A percentile compares a stretch with the other conserved stretches of the same genome.
Evolutionary conservation across 306 rosid species (phyloP).

Genomic region (Rosa rugosa): DNA sequence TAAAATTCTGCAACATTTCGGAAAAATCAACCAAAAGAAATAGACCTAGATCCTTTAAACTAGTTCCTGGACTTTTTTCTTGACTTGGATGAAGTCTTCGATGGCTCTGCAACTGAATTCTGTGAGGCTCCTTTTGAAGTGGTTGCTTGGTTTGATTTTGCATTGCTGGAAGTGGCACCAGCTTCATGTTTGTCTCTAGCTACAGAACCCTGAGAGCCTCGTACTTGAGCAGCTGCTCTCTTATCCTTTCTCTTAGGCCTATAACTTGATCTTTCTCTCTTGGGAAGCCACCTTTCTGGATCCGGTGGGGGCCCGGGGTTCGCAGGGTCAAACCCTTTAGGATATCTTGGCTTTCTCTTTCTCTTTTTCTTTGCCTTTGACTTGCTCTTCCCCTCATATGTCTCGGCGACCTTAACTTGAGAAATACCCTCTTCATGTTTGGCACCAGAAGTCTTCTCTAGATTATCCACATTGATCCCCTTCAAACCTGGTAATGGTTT

Average conservation of each 20-base stretch:
- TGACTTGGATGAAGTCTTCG: constrained; percentile 63
- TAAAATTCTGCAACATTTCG: constrained; percentile 13
- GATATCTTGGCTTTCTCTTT: constrained; percentile 97
- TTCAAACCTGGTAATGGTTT: constrained; percentile 78
- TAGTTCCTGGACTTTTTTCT: constrained; percentile 90
- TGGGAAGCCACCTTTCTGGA: constrained; percentile 99
- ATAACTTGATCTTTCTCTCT: constrained; percentile 86
- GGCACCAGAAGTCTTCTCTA: constrained; percentile 86
- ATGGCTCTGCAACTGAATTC: constrained; percentile 49
- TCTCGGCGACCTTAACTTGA: constrained; percentile 44
- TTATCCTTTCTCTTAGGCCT: constrained; percentile 98
- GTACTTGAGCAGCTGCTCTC: constrained; percentile 96
- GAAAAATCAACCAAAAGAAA: constrained; percentile 18
- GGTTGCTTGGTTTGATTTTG: constrained; percentile 61
- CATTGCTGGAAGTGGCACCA: constrained; percentile 42
- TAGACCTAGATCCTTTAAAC: constrained; percentile 1
- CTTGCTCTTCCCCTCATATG: constrained; percentile 71
- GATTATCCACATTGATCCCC: constrained; percentile 76
- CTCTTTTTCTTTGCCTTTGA: constrained; percentile 85
- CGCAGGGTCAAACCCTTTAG: constrained; percentile 92
- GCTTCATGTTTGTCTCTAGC: constrained; percentile 78
- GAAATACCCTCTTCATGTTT: constrained; percentile 61
- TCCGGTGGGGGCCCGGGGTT: constrained; percentile 98
- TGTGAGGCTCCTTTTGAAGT: constrained; percentile 62
- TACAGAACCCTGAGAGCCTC: constrained; percentile 97